Conservation (phyloP, 306 rosid species). For the Vigna angularis region DNA sequence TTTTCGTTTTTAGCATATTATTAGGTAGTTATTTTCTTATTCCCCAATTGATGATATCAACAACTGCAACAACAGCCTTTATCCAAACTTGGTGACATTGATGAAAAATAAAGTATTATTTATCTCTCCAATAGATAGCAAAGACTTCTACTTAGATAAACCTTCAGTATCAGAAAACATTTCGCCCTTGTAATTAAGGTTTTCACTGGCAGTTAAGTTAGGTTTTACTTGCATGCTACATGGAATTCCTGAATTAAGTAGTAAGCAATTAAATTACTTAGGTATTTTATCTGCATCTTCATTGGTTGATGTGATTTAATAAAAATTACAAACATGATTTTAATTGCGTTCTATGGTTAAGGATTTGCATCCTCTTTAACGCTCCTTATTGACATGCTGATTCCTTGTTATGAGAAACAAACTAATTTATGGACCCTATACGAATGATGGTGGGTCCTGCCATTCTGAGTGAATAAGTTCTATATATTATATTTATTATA, state of each 20-base stretch:
- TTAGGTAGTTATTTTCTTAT: background rate
- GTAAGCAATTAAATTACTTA: background rate
- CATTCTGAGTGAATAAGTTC: background rate
- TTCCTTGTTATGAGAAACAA: background rate
- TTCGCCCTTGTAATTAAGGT: background rate
- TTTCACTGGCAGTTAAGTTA: background rate
- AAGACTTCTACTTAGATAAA: background rate
- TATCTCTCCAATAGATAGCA: background rate
- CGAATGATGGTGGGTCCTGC: background rate
- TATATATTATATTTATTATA: background rate
- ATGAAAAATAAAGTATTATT: background rate
- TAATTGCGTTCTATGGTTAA: background rate
- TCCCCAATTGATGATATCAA: background rate
- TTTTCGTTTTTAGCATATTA: background rate
- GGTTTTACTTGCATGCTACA: background rate
- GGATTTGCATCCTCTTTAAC: background rate
- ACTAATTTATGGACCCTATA: background rate
- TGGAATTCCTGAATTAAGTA: slow-evolving; percentile 6
- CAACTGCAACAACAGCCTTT: background rate
- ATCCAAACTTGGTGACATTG: background rate
- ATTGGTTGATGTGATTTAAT: slow-evolving; percentile 2
- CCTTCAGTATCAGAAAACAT: background rate
- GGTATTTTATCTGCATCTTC: slow-evolving; percentile 1
- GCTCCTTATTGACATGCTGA: background rate
- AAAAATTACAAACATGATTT: background rate